A percentile compares a stretch with the other conserved stretches of the same genome.
Evolutionary conservation across 225 moss, liverwort and hornwort genomes (phyloP).

Genomic region (Bryum argenteum): DNA sequence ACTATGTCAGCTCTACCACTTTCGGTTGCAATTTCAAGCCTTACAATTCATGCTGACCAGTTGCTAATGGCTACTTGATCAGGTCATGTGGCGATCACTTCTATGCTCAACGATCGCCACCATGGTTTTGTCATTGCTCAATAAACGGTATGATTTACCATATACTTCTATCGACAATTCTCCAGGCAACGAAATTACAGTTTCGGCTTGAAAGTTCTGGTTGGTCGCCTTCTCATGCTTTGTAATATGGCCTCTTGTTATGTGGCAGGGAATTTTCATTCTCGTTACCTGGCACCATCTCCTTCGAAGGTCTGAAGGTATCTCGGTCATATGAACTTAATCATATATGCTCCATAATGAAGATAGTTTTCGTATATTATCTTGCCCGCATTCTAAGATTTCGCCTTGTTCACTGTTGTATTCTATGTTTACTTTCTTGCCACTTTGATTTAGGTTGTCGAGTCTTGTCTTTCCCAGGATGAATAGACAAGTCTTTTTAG

Average conservation of each 20-base stretch:
- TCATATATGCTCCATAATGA: not conserved
- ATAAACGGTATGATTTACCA: conserved; percentile 42
- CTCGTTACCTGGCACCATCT: conserved; percentile 66
- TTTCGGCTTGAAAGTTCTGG: conserved; percentile 9
- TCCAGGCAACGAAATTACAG: not conserved
- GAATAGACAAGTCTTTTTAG: not conserved
- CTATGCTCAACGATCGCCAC: conserved; percentile 71
- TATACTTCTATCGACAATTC: not conserved
- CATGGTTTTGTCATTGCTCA: conserved; percentile 72
- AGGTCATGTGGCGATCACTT: conserved; percentile 89
- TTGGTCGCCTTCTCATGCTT: conserved; percentile 3
- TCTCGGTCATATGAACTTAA: not conserved
- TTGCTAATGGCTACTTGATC: conserved; percentile 25
- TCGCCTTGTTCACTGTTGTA: not conserved
- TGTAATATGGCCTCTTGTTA: conserved; percentile 4
- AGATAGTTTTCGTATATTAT: not conserved
- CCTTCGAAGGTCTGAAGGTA: conserved; percentile 75
- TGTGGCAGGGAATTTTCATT: conserved; percentile 71
- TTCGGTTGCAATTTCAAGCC: not conserved
- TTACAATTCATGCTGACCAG: not conserved
- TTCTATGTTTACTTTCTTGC: not conserved
- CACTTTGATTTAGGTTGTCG: not conserved
- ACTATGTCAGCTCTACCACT: not conserved
- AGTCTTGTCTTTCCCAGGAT: not conserved
- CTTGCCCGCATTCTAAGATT: not conserved